Base-by-base conservation (phyloP, 2,329 filamentous ascomycete genomes). In the Ophiocordyceps camponoti-saundersi region DNA sequence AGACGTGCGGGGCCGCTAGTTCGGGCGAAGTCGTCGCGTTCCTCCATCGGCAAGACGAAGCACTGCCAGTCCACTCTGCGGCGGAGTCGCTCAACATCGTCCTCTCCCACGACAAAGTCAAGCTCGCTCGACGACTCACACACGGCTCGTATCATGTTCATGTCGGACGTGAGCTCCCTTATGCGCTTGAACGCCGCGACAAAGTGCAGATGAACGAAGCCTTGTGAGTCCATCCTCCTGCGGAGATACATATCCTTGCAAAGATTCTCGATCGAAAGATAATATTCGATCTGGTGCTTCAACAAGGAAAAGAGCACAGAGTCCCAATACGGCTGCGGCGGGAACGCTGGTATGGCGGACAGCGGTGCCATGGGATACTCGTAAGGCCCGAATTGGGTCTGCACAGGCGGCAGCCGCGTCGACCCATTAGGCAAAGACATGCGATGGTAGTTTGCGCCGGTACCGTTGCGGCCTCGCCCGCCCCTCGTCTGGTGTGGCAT, bases 211-310 rank as follows among this genome's bases (percentile, higher is more conserved):
- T 79, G 80, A 15, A 95, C 89, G 58, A 89, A 96, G 18, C 92
- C 92, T 61, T 96, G 85, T 1, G 84, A 85, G 60, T 98, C 90
- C 92, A 98, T 96, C 55, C 89, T 81, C 57, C 78, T 80, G 48
- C 92, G 82, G 49, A 98, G 72, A 63, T 80, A 96, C 57, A 85
- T 73, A 58, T 98, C 92, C 65, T 95, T 95, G 72, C 86, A 85
- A 45, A 96, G 73, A 60, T 98, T 98, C 58, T 95, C 85, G 26
- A 95, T 76, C 0, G 90, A 96, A 66, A 98, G 95, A 65, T 98
- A 98, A 68, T 95, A 98, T 57, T 95, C 87, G 36, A 88, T 75
- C 58, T 74, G 68, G 52, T 60, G 61, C 47, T 65, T 70, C 44
- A 77, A 60, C 44, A 70, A 60, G 3, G 62, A 54, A 36, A 70